These are phyloP conservation scores for Amanita pallidorosea DNA, from an alignment of 768 basidiomycete genomes.

Conservation along the genomic window DNA sequence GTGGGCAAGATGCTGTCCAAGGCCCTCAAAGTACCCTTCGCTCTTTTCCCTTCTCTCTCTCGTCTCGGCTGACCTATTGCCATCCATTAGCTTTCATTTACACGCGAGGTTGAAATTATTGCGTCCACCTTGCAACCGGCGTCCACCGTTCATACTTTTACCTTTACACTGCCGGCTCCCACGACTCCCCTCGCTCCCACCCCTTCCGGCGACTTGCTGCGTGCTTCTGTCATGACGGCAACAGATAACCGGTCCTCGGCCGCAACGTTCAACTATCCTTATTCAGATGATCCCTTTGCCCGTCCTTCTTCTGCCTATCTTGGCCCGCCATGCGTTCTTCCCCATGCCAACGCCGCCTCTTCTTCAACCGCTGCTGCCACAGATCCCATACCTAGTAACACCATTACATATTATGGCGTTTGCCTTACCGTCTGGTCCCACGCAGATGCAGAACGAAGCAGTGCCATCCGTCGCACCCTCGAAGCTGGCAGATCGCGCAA, in stretches of 20 bases:
- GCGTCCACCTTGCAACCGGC: conserved; percentile 92
- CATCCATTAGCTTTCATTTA: conserved; percentile 67
- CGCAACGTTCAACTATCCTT: conserved; percentile 64
- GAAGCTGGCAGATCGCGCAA: conserved; percentile 72
- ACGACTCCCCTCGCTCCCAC: conserved; percentile 69
- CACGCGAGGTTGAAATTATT: conserved; percentile 88
- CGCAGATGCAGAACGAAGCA: conserved; percentile 79
- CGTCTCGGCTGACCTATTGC: background rate
- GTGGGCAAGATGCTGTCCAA: conserved; percentile 87
- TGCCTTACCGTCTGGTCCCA: conserved; percentile 95
- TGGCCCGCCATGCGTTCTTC: conserved; percentile 61
- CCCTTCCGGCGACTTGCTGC: conserved; percentile 59
- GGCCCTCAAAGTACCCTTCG: conserved; percentile 57
- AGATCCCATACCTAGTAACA: conserved; percentile 23
- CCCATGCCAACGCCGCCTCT: conserved; percentile 27
- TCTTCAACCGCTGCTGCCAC: conserved; percentile 21
- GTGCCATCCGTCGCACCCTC: conserved; percentile 73
- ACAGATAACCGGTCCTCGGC: conserved; percentile 56
- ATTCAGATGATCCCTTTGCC: conserved; percentile 67
- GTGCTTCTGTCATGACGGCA: conserved; percentile 61
- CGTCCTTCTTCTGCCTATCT: conserved; percentile 75
- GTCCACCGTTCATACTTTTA: conserved; percentile 86
- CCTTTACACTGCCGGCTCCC: conserved; percentile 74
- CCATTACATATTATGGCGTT: conserved; percentile 78
- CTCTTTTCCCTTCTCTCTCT: background rate